These are phyloP conservation scores for Aspergillus kassunensis DNA, from an alignment of 495 filamentous ascomycete genomes.

Conservation along the genomic window DNA sequence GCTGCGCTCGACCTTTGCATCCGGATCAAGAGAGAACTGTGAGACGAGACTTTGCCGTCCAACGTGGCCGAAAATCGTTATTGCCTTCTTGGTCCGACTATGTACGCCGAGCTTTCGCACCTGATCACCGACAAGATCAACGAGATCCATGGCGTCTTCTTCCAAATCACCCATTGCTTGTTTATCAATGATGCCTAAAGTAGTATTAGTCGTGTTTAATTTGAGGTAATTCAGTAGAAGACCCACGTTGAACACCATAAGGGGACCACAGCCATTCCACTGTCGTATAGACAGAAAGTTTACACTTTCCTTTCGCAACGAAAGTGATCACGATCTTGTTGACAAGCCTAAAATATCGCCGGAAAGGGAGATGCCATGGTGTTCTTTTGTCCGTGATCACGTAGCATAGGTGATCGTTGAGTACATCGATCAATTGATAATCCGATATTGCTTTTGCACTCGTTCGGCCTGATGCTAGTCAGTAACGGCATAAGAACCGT, in stretches of 20 bases:
- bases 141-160: constrained; percentile 78
- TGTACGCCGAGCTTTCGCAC: constrained; percentile 73
- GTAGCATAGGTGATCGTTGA: constrained; percentile 94
- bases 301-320: constrained; percentile 84
- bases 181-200: constrained; percentile 62
- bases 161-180: constrained; percentile 77
- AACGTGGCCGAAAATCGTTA: constrained; percentile 83
- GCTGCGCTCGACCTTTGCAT: constrained; percentile 36
- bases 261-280: constrained; percentile 78
- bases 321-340: constrained; percentile 94
- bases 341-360: constrained; percentile 73
- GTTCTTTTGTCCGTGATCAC: constrained; percentile 83
- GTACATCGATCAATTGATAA: constrained; percentile 83
- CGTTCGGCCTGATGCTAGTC: constrained; percentile 35
- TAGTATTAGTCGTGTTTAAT: constrained; percentile 11
- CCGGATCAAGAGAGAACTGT: constrained; percentile 53
- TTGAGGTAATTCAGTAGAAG: not conserved
- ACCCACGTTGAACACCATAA: constrained; percentile 56
- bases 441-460: constrained; percentile 62
- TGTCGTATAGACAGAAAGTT: constrained; percentile 80
- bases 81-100: constrained; percentile 83
- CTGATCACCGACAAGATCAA: constrained; percentile 82
- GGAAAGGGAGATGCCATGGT: constrained; percentile 86
- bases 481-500: not conserved
- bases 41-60: constrained; percentile 66